Conservation (phyloP, 2,329 filamentous ascomycete genomes). For the Colletotrichum caudatum region DNA sequence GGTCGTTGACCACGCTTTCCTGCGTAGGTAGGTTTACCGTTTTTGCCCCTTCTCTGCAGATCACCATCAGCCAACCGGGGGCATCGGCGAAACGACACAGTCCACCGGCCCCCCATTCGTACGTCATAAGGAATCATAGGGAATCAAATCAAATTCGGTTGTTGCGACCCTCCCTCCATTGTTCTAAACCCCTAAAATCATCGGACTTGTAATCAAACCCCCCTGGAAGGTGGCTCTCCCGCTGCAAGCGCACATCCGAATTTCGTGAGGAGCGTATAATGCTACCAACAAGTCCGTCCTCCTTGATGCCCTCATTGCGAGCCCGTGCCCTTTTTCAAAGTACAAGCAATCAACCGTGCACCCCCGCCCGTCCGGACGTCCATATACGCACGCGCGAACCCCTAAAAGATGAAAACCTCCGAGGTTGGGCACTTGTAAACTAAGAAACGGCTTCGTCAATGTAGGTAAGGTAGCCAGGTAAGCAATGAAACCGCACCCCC, state of each 20-base stretch:
- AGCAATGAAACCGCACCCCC: not conserved
- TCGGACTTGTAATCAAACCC: not conserved
- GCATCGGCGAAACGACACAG: not conserved
- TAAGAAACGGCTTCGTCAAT: not conserved
- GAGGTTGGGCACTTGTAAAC: not conserved
- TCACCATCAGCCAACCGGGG: conserved; percentile 32
- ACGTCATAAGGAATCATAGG: conserved; percentile 24
- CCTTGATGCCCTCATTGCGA: not conserved
- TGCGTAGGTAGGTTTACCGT: not conserved
- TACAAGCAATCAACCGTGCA: conserved; percentile 4
- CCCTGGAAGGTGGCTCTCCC: not conserved
- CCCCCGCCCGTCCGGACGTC: not conserved
- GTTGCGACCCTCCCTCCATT: conserved; percentile 8
- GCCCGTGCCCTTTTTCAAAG: not conserved
- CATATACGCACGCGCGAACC: conserved; percentile 1
- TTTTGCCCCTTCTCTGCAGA: conserved; percentile 29
- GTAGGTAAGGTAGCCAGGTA: too few species aligned
- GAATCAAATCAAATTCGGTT: not conserved
- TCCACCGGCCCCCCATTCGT: conserved; percentile 3
- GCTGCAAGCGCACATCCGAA: conserved; percentile 2
- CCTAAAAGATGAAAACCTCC: not conserved
- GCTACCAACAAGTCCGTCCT: not conserved
- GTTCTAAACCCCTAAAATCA: not conserved
- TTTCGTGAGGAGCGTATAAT: not conserved
- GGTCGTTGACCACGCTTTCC: conserved; percentile 7